Conservation (phyloP, 768 basidiomycete genomes). For the Tylopilus felleus region DNA sequence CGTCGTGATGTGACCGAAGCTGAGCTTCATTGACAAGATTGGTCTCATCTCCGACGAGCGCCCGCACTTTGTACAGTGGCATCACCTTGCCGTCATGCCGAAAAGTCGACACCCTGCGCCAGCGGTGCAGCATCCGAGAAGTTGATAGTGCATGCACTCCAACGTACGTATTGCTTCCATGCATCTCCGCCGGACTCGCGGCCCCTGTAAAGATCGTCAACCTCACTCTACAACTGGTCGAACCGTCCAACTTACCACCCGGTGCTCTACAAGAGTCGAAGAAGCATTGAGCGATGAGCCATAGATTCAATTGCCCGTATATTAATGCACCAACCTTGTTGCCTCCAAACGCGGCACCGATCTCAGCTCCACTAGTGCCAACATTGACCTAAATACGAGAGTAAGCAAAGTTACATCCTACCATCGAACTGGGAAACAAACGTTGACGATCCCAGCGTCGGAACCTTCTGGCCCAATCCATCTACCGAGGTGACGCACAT, state of each 20-base stretch:
- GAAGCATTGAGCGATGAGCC: conserved; percentile 16
- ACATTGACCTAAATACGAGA: conserved; percentile 51
- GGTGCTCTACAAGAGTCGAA: conserved; percentile 58
- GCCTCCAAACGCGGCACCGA: conserved; percentile 88
- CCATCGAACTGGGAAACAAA: conserved; percentile 35
- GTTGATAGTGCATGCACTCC: conserved; percentile 92
- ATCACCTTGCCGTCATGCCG: conserved; percentile 33
- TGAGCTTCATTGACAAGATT: conserved; percentile 12
- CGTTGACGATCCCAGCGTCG: conserved; percentile 92
- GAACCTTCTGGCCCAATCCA: conserved; percentile 91
- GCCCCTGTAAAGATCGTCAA: conserved; percentile 54
- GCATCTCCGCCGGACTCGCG: conserved; percentile 96
- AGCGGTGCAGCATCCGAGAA: conserved; percentile 86
- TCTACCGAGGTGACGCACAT: conserved; percentile 78
- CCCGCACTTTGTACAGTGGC: conserved; percentile 7
- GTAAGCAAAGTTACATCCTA: conserved; percentile 1
- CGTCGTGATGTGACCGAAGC: conserved; percentile 28
- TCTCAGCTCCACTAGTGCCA: conserved; percentile 67
- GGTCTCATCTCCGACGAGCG: conserved; percentile 8
- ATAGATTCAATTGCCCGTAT: conserved; percentile 9
- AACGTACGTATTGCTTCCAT: conserved; percentile 97
- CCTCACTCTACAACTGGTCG: conserved; percentile 13
- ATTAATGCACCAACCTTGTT: conserved; percentile 62
- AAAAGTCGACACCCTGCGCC: conserved; percentile 90
- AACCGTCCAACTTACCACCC: conserved; percentile 58